Base-by-base conservation (phyloP, 2,329 filamentous ascomycete genomes). In the Aspergillus novofumigatus region DNA sequence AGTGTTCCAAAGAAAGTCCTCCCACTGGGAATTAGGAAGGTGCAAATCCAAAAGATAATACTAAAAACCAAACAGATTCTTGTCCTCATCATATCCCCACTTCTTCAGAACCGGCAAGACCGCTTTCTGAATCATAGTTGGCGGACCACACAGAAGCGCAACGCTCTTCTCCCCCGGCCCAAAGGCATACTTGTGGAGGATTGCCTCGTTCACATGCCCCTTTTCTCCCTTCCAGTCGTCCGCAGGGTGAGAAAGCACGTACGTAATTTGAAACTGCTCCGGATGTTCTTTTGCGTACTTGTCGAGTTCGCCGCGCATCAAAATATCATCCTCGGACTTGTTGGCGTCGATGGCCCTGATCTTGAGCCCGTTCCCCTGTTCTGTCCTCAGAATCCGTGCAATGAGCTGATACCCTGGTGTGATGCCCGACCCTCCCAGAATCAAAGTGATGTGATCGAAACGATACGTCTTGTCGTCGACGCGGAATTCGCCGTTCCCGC, bases 381-480 rank as follows among this genome's bases (percentile, higher is more conserved):
- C 58, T 0, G 75, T 78, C 51, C 66, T 60, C 17, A 80, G 58
- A 4, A 81, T 75, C 1, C 76, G 72, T 1, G 75, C 75, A 26
- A 83, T 74, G 2, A 83, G 70, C 3, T 79, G 73, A 60, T 81
- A 84, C 0, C 80, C 81, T 0, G 81, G 80, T 0, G 81, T 83
- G 11, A 83, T 74, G 0, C 81, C 81, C 0, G 75, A 77, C 0
- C 81, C 80, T 0, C 80, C 81, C 0, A 83, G 72, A 1, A 83
- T 73, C 8, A 83, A 74, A 0, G 74, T 77, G 21, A 83, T 73
- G 11, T 72, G 75, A 21, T 69, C 67, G 62, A 83, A 83, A 3
- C 59, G 68, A 25, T 68, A 67, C 25, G 75, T 61, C 28, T 77
- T 71, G 28, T 71, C 71, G 20, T 78, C 75, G 53, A 83, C 77